These are phyloP conservation scores for Sugiyamaella mastotermitis DNA, from an alignment of 805 yeast genomes.

Conservation along the genomic window DNA sequence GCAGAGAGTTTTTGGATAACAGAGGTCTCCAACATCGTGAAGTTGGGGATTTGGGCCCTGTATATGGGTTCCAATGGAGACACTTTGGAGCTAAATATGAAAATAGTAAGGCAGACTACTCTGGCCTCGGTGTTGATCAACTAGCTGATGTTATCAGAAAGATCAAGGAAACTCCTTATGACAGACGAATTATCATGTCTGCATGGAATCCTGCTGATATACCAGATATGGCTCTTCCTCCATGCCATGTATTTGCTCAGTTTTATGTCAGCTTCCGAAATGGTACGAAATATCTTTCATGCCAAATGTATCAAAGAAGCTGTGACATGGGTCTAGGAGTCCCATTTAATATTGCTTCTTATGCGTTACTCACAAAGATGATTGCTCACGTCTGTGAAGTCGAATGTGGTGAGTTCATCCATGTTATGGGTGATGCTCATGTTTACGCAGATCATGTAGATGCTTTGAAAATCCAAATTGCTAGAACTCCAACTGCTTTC, in stretches of 20 bases:
- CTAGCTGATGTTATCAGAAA: slow-evolving; percentile 71
- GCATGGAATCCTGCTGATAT: slow-evolving; percentile 99
- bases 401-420: slow-evolving; percentile 94
- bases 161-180: slow-evolving; percentile 84
- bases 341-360: slow-evolving; percentile 96
- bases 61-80: slow-evolving; percentile 99
- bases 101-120: slow-evolving; percentile 82
- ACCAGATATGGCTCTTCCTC: slow-evolving; percentile 92
- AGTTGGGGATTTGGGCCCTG: slow-evolving; percentile 97
- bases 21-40: slow-evolving; percentile 74
- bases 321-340: slow-evolving; percentile 99
- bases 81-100: slow-evolving; percentile 93
- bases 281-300: slow-evolving; percentile 49
- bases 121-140: slow-evolving; percentile 89
- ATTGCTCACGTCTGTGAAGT: slow-evolving; percentile 91
- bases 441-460: slow-evolving; percentile 91
- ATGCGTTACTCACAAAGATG: slow-evolving; percentile 85
- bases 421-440: slow-evolving; percentile 95
- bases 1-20: slow-evolving; percentile 80
- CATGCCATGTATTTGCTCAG: slow-evolving; percentile 95
- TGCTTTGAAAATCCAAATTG: slow-evolving; percentile 74
- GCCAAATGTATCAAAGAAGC: slow-evolving; percentile 92
- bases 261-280: slow-evolving; percentile 86
- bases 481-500: slow-evolving; percentile 69
- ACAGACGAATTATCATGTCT: slow-evolving; percentile 86